Percentiles rank a stretch among this genome's conserved stretches.
These are phyloP conservation scores for Scleroderma bovista DNA, from an alignment of 768 basidiomycete genomes.

Conservation along the genomic window DNA sequence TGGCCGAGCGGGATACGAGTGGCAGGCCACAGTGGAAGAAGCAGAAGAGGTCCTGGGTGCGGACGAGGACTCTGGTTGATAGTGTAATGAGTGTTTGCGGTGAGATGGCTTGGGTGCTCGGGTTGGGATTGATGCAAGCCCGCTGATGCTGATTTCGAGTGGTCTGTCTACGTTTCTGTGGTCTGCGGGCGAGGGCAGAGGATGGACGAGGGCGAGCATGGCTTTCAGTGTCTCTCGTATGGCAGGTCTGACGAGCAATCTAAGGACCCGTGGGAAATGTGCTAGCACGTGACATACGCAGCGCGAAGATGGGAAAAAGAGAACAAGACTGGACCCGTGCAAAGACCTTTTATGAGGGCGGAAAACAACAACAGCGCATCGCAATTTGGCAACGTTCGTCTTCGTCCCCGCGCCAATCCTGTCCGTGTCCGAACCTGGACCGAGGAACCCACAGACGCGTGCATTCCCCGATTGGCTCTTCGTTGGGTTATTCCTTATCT, in stretches of 20 bases:
- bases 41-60: constrained; percentile 14
- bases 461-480: constrained; percentile 1
- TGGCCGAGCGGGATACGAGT: constrained; percentile 12
- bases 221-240: not conserved
- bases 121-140: constrained; percentile 1
- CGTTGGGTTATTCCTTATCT: not conserved
- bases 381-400: not conserved
- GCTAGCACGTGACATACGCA: not conserved
- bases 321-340: not conserved
- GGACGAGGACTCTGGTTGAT: constrained; percentile 12
- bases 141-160: constrained; percentile 24
- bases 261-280: constrained; percentile 15
- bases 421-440: not conserved
- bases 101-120: constrained; percentile 10
- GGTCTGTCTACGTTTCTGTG: constrained; percentile 16
- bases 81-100: constrained; percentile 21
- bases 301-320: not conserved
- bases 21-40: constrained; percentile 25
- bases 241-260: not conserved
- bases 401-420: not conserved
- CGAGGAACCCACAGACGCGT: not conserved
- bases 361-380: not conserved
- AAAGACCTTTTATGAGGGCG: not conserved
- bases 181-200: constrained; percentile 27
- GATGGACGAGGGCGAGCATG: constrained; percentile 51